Conservation (phyloP, 441 rosid genomes). For the Pelargonium australe region DNA sequence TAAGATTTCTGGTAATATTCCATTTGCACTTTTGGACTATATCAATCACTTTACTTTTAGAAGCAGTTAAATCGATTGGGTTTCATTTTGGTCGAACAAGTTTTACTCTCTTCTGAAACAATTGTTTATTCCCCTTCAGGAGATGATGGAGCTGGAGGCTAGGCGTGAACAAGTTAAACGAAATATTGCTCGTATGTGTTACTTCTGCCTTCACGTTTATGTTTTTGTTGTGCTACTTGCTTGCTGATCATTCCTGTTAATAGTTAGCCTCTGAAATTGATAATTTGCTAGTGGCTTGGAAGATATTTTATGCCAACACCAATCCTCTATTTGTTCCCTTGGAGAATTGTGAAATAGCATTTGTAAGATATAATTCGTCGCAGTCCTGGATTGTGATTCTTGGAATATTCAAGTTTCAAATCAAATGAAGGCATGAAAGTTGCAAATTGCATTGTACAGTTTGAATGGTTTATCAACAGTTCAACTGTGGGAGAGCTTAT, state of each 20-base stretch:
- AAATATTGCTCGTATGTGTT: constrained; percentile 72
- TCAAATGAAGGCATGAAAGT: neutral
- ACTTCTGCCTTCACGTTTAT: constrained; percentile 12
- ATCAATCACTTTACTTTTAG: neutral
- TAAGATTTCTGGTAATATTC: neutral
- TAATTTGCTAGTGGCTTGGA: neutral
- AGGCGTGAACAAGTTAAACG: constrained; percentile 75
- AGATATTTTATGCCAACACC: neutral
- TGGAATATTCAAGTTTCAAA: neutral
- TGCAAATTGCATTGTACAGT: neutral
- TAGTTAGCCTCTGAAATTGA: neutral
- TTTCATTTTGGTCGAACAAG: neutral
- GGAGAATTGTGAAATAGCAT: neutral
- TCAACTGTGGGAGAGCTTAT: too few relatives aligned
- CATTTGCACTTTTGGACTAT: neutral
- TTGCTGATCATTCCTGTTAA: neutral
- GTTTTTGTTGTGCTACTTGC: constrained; percentile 7
- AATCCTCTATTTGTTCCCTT: neutral
- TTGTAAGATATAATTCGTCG: neutral
- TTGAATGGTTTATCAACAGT: too few relatives aligned
- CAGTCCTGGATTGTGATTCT: neutral
- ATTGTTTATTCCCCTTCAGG: constrained; percentile 38
- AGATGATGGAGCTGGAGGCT: constrained; percentile 69
- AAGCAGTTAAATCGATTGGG: neutral
- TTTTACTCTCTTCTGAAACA: constrained; percentile 11